Evolutionary conservation across 805 yeast species (phyloP), one percentile per base, ranked within the genome.

Genomic region (Pichia nanzhaoensis): DNA sequence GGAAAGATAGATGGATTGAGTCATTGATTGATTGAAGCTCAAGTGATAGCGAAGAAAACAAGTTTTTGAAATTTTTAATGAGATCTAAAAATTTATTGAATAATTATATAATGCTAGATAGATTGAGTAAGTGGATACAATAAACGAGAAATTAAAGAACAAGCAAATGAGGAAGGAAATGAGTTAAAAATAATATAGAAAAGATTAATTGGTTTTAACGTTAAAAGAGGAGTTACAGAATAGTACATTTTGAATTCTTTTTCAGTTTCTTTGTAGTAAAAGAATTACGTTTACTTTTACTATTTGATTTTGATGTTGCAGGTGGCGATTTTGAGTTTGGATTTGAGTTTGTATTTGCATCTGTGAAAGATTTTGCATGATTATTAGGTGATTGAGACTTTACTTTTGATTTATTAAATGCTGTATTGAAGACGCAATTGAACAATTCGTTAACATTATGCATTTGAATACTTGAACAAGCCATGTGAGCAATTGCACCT

Each of bases 401-500:
- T 33, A 40, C 31, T 27, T 34, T 40, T 30, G 45, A 45, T 31
- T 51, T 47, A 34, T 61, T 60, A 44, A 54, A 53, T 24, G 59
- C 60, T 10, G 55, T 48, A 52, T 71, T 71, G 54, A 67, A 70
- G 50, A 70, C 67, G 12, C 53, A 66, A 55, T 82, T 74, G 60
- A 90, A 89, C 2, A 88, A 81, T 30, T 77, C 75, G 40, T 69
- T 67, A 9, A 90, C 77, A 46, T 87, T 85, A 46, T 73, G 70
- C 70, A 79, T 78, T 17, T 74, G 68, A 53, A 78, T 82, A 5
- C 96, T 87, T 7, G 95, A 84, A 59, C 95, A 87, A 60, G 83
- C 84, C 42, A 86, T 63, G 59, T 85, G 91, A 4, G 78, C 80
- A 28, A 75, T 67, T 0, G 95, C 91, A 32, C 83, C 84, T 45